phyloP scores from a whole-genome alignment of 495 filamentous ascomycete genomes.

The Penicillium simplicissimum region DNA sequence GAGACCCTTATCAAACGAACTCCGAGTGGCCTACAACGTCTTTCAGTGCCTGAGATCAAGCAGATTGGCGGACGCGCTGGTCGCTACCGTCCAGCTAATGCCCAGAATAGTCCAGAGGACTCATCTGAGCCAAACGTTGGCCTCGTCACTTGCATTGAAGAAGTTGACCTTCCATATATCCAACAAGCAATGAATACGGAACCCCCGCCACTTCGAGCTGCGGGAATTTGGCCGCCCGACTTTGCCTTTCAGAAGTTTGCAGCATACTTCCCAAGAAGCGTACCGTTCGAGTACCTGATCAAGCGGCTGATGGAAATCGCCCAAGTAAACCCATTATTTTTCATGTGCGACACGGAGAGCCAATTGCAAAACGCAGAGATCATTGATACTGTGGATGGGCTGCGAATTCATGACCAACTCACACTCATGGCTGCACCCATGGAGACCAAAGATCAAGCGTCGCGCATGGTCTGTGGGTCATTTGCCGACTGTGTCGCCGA shows the following conservation, averaged over 20 bases:
- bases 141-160: constrained; percentile 77
- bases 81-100: constrained; percentile 75
- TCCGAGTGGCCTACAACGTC: constrained; percentile 46
- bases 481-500: constrained; percentile 69
- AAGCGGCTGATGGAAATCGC: constrained; percentile 67
- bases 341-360: constrained; percentile 63
- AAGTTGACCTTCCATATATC: constrained; percentile 65
- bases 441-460: constrained; percentile 21
- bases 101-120: constrained; percentile 25
- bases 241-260: constrained; percentile 68
- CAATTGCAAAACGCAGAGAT: constrained; percentile 65
- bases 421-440: constrained; percentile 73
- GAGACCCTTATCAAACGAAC: constrained; percentile 70
- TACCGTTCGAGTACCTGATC: constrained; percentile 77
- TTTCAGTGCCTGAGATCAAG: constrained; percentile 78
- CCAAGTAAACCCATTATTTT: constrained; percentile 62
- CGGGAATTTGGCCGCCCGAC: constrained; percentile 72
- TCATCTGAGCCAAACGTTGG: constrained; percentile 51
- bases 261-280: constrained; percentile 72
- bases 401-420: constrained; percentile 71
- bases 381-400: constrained; percentile 61
- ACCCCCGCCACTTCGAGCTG: constrained; percentile 65
- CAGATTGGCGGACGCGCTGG: constrained; percentile 95
- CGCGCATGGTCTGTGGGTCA: constrained; percentile 48
- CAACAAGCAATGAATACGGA: constrained; percentile 59